phyloP scores from a whole-genome alignment of 257 asterid genomes.

The Oldenlandia corymbosa region DNA sequence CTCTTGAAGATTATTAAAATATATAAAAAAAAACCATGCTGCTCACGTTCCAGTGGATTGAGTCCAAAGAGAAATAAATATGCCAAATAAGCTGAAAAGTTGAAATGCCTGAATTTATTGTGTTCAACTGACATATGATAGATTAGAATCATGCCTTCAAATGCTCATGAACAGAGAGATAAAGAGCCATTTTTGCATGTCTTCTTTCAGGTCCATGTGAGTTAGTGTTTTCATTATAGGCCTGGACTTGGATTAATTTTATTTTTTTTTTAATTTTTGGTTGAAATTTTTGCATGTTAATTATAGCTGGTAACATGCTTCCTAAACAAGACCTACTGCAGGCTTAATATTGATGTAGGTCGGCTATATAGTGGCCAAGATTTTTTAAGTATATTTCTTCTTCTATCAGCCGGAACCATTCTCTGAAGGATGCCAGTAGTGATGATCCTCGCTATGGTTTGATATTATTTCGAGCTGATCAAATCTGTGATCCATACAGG shows the following conservation, averaged over 20 bases:
- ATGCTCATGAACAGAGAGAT: not conserved
- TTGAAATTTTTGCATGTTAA: not conserved
- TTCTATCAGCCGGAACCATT: not conserved
- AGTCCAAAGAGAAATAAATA: not conserved
- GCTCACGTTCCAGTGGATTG: not conserved
- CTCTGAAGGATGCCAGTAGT: not conserved
- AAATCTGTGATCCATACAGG: constrained; percentile 36
- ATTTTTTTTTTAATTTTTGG: too few species aligned
- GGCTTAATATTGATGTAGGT: not conserved
- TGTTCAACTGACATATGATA: not conserved
- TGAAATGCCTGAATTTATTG: not conserved
- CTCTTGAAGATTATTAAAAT: too few species aligned
- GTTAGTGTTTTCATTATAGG: not conserved
- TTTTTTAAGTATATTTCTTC: not conserved
- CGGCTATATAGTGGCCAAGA: not conserved
- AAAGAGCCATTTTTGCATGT: not conserved
- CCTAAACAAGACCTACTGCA: not conserved
- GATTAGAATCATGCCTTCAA: not conserved
- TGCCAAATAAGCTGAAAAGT: not conserved
- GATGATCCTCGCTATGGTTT: not conserved
- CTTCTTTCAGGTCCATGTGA: not conserved
- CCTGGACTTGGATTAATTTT: not conserved
- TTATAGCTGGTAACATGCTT: not conserved
- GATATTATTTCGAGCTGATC: not conserved
- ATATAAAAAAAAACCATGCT: not conserved